Base-by-base conservation (phyloP, 2,329 filamentous ascomycete species). In the Tolypocladium tropicale region DNA sequence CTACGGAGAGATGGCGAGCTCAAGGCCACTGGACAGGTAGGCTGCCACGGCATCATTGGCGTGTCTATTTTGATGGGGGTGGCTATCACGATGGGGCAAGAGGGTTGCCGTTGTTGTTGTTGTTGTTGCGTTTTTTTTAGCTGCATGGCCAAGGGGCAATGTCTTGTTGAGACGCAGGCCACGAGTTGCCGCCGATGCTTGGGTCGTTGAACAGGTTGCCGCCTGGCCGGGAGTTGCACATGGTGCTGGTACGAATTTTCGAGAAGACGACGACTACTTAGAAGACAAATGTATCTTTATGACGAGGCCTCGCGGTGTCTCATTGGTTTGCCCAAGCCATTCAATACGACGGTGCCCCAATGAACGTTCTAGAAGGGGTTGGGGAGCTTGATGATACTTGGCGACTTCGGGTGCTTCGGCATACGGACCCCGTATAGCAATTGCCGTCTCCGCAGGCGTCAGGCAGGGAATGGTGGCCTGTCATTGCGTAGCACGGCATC, bases 1-100 rank as follows among this genome's bases (percentile, higher is more conserved):
- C 61, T 97, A 95, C 74, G 94, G 94, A 69, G 94, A 99, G 78
- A 96, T 99, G 93, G 84, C 85, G 57, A 76, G 72, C 56, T 77
- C 75, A 54, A 67, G 73, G 57, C 66, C 70, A 49, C 37, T 57
- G 39, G 63, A 62, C 54, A 61, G 61, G 55, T 68, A 61, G 37
- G 36, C 25, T 33, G 57, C 57, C 36, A 4, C 9, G 14, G 46
- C 16, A 49, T 25, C 5, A 21, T 16, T 23, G 21, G 39, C 39
- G 21, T 49, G 28, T 49, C 25, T n/a, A 10, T 49, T 16, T n/a
- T n/a, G n/a, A n/a, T n/a, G n/a, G n/a, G n/a, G n/a, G n/a, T n/a
- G n/a, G n/a, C n/a, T 25, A 48, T 11, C 6, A 11, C 3, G 43
- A 49, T 6, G 18, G 16, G 28, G 6, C 4, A n/a, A 11, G 46